phyloP scores from a whole-genome alignment of 129 eudicot species.

The Tanacetum coccineum region DNA sequence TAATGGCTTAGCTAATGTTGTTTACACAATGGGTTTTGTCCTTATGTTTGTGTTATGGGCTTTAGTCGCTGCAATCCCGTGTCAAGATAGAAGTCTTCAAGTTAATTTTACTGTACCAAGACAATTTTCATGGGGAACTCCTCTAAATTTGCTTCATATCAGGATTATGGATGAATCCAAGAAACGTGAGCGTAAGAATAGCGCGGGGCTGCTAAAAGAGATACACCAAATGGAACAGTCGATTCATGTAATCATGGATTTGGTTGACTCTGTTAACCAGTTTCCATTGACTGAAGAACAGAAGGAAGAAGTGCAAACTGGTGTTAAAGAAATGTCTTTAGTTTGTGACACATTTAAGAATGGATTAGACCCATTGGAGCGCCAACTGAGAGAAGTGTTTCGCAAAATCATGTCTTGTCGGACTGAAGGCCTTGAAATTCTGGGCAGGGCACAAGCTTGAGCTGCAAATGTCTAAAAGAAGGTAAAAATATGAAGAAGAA shows the following conservation, averaged over 20 bases:
- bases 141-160: constrained; percentile 48
- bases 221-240: constrained; percentile 61
- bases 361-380: constrained; percentile 68
- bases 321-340: constrained; percentile 36
- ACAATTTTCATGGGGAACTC: constrained; percentile 65
- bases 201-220: constrained; percentile 65
- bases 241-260: constrained; percentile 49
- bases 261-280: constrained; percentile 58
- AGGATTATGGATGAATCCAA: constrained; percentile 70
- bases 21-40: constrained; percentile 71
- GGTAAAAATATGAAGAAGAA: neutral
- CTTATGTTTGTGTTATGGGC: constrained; percentile 76
- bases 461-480: constrained; percentile 18
- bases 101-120: constrained; percentile 59
- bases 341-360: constrained; percentile 50
- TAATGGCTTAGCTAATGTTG: constrained; percentile 49
- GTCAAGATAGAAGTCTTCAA: constrained; percentile 76
- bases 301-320: constrained; percentile 48
- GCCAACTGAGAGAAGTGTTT: constrained; percentile 61
- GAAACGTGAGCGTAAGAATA: constrained; percentile 54
- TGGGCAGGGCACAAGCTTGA: constrained; percentile 40
- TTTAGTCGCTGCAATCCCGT: constrained; percentile 82
- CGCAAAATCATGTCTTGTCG: constrained; percentile 71
- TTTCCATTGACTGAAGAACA: constrained; percentile 62
- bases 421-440: constrained; percentile 58